These are phyloP conservation scores for Paramecium sonneborni DNA, from an alignment of 73 alveolate genomes.

Conservation along the genomic window DNA sequence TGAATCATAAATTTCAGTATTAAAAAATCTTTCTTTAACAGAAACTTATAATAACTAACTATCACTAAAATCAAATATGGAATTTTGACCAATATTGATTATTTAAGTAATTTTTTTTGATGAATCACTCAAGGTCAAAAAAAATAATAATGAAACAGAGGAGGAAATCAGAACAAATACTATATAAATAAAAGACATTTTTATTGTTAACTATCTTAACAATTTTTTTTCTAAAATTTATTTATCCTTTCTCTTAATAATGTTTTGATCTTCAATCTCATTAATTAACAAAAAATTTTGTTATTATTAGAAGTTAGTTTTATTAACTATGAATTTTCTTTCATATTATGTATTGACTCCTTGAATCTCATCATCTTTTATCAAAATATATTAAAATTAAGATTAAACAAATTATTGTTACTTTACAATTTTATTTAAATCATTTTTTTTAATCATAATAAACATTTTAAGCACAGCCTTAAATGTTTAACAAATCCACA, in stretches of 20 bases:
- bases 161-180: not conserved
- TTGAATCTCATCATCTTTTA: constrained; percentile 21
- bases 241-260: not conserved
- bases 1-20: not conserved
- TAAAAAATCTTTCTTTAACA: not conserved
- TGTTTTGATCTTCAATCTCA: not conserved
- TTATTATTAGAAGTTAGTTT: not conserved
- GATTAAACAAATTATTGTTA: not conserved
- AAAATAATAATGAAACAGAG: not conserved
- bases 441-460: constrained; percentile 24
- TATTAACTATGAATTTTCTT: not conserved
- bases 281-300: not conserved
- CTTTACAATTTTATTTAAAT: not conserved
- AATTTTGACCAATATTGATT: not conserved
- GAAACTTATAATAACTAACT: constrained; percentile 17
- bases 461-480: constrained; percentile 21
- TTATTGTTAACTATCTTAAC: not conserved
- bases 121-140: not conserved
- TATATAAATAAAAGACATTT: constrained; percentile 18
- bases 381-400: not conserved
- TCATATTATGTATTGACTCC: not conserved
- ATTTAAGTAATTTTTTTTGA: not conserved
- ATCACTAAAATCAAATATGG: constrained; percentile 24
- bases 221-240: not conserved
- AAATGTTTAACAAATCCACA: constrained; percentile 39